Percentiles rank a stretch among this genome's conserved stretches.
These are phyloP conservation scores for Heritiera littoralis DNA, from an alignment of 345 rosid genomes.

Conservation along the genomic window DNA sequence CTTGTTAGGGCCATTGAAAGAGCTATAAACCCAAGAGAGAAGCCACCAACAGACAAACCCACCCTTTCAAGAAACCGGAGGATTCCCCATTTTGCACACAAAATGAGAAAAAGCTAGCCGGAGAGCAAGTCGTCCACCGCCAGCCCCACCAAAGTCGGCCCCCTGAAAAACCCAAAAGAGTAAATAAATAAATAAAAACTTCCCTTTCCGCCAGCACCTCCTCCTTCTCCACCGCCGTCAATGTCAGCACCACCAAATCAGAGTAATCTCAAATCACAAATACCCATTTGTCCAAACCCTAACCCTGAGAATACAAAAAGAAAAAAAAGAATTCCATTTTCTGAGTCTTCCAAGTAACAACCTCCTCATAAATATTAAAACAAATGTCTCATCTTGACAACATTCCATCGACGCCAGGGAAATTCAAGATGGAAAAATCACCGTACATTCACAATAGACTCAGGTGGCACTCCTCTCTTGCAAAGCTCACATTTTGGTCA, in stretches of 20 bases:
- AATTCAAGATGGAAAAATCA: slow-evolving; percentile 97
- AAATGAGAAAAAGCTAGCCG: neutral
- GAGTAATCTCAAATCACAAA: neutral
- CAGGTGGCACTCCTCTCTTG: slow-evolving; percentile 73
- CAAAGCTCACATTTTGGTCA: slow-evolving; percentile 85
- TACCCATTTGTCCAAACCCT: slow-evolving; percentile 24
- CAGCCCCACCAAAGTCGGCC: neutral
- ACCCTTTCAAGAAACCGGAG: too few relatives aligned
- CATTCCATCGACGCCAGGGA: slow-evolving; percentile 88
- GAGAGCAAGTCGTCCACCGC: slow-evolving; percentile 8
- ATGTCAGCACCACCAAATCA: too few relatives aligned
- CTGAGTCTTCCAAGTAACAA: slow-evolving; percentile 9
- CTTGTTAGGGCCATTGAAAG: slow-evolving; percentile 3
- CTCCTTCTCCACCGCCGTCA: neutral
- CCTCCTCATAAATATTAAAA: slow-evolving; percentile 34
- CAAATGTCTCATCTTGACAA: slow-evolving; percentile 87
- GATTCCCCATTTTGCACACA: neutral
- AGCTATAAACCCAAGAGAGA: slow-evolving; percentile 3
- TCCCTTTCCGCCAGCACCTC: neutral
- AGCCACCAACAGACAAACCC: neutral
- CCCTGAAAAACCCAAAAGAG: neutral
- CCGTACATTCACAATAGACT: slow-evolving; percentile 53
- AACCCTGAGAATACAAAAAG: slow-evolving; percentile 7
- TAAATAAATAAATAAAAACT: too few relatives aligned
- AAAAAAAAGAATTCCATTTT: neutral